phyloP scores from a whole-genome alignment of 257 asterid species.

The Eucommia ulmoides region DNA sequence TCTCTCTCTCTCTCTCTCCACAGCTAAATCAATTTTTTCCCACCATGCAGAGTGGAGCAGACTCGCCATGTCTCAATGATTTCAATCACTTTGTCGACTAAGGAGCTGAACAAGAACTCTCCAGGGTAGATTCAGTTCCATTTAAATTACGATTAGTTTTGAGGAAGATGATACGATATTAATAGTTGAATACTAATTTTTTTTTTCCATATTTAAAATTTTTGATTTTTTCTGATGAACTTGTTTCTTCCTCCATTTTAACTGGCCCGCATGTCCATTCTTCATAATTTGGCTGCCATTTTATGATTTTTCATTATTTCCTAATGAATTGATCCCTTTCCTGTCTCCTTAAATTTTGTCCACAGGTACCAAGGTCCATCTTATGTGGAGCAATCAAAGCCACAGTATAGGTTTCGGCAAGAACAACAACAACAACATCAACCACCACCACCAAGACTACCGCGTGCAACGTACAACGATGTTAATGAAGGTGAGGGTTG shows the following conservation, averaged over 20 bases:
- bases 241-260: neutral
- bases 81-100: conserved; percentile 66
- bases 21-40: neutral
- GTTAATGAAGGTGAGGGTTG: conserved; percentile 48
- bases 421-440: conserved; percentile 41
- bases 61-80: conserved; percentile 96
- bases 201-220: neutral
- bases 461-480: conserved; percentile 33
- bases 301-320: neutral
- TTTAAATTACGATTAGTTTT: too few relatives aligned
- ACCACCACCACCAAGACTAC: conserved; percentile 54
- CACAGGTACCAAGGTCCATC: conserved; percentile 80
- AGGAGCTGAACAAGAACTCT: conserved; percentile 80
- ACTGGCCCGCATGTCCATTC: neutral
- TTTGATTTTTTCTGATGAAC: neutral
- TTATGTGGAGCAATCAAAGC: conserved; percentile 37
- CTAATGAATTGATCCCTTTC: neutral
- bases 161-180: too few relatives aligned
- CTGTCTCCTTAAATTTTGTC: conserved; percentile 2
- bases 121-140: conserved; percentile 51
- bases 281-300: neutral
- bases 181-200: too few relatives aligned
- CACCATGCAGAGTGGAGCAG: conserved; percentile 74
- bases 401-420: conserved; percentile 42
- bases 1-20: neutral